These are phyloP conservation scores for Phytophthora colocasiae DNA, from an alignment of 352 stramenopile genomes.

Conservation along the genomic window DNA sequence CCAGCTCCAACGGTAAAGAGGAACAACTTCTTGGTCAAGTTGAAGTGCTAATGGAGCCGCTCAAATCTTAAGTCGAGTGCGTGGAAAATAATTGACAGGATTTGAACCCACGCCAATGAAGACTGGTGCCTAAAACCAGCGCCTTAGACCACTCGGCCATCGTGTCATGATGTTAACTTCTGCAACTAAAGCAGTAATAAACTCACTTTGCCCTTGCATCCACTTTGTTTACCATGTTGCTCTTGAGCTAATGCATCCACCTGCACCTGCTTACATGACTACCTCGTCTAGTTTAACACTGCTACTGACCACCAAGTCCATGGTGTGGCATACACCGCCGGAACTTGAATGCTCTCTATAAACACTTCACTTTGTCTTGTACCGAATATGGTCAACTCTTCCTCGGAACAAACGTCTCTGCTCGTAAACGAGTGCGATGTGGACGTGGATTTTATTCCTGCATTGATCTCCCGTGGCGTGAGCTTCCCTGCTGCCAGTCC, in stretches of 20 bases:
- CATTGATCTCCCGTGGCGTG: constrained; percentile 60
- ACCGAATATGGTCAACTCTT: constrained; percentile 10
- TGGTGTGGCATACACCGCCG: constrained; percentile 5
- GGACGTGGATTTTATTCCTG: constrained; percentile 26
- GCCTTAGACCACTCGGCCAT: constrained; percentile 16
- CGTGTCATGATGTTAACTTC: constrained; percentile 13
- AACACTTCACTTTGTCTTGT: not conserved
- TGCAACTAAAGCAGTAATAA: too few relatives aligned
- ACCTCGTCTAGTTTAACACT: not conserved
- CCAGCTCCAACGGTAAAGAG: too few relatives aligned
- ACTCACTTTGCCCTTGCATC: too few relatives aligned
- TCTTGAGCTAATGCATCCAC: constrained; percentile 1
- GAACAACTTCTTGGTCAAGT: not conserved
- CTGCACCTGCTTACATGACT: not conserved
- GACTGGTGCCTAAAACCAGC: constrained; percentile 12
- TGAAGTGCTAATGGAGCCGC: not conserved
- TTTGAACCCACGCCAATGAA: constrained; percentile 21
- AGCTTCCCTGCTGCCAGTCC: constrained; percentile 62
- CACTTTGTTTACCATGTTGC: not conserved
- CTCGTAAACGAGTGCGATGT: constrained; percentile 24
- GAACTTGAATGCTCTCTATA: constrained; percentile 4
- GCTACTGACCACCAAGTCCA: not conserved
- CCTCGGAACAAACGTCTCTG: constrained; percentile 27
- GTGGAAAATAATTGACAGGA: constrained; percentile 16
- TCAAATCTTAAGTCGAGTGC: not conserved